Evolutionary conservation across 225 moss, liverwort and hornwort species (phyloP).

Genomic region (Anthoceros angustus): DNA sequence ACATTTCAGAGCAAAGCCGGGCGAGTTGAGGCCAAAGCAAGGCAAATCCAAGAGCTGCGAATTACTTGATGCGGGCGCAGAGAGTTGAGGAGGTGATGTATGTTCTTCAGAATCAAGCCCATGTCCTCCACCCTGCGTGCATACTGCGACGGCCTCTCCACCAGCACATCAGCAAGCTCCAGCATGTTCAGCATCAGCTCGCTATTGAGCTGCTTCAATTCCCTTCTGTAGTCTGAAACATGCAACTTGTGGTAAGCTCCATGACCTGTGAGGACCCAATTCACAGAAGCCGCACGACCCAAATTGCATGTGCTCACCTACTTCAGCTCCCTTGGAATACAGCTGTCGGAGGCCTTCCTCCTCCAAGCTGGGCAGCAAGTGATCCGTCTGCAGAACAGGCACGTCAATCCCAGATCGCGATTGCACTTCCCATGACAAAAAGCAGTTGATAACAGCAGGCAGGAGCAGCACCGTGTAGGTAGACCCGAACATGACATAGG

Average conservation of each 20-base stretch:
- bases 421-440: neutral
- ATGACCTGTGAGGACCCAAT: no score
- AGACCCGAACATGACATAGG: slow-evolving; percentile 69
- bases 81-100: slow-evolving; percentile 92
- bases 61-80: slow-evolving; percentile 80
- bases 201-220: slow-evolving; percentile 66
- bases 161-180: slow-evolving; percentile 79
- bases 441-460: neutral
- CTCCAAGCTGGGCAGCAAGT: slow-evolving; percentile 70
- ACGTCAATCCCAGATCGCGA: neutral
- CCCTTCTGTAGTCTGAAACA: slow-evolving; percentile 95
- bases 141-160: slow-evolving; percentile 94
- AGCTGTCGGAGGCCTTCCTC: slow-evolving; percentile 89
- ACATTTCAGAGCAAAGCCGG: neutral
- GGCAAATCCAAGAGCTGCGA: neutral
- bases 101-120: slow-evolving; percentile 75
- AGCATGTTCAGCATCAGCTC: slow-evolving; percentile 83
- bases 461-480: slow-evolving; percentile 61
- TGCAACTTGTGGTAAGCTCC: no score
- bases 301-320: no score
- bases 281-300: no score
- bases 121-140: slow-evolving; percentile 93
- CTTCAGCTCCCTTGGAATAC: slow-evolving; percentile 64
- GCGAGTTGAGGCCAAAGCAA: neutral
- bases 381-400: slow-evolving; percentile 42